Evolutionary conservation across 441 rosid species (phyloP), one percentile per base, ranked within the genome.

Genomic region (Gossypium trilobum): DNA sequence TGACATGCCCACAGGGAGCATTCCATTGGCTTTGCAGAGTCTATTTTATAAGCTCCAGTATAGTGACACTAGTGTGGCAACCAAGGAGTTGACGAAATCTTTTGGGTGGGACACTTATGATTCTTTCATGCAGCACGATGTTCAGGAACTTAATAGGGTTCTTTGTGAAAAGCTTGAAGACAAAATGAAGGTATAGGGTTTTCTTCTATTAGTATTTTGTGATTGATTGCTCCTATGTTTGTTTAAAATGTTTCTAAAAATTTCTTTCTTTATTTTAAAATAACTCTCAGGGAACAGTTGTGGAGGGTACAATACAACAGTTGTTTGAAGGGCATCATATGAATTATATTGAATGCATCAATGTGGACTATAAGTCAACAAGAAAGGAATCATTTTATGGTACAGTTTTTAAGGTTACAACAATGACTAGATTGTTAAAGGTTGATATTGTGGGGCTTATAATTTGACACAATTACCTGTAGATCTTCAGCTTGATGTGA

Each of bases 101-200:
- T 89, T 89, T 83, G 93, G 93, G 69, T 89, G 93, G 93, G 93
- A 89, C 73, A 82, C 93, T 22, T 82, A 86, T 80, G 91, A 89
- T 77, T 89, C 93, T 51, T 89, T 89, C 77, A 80, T 89, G 91
- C 93, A 89, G 81, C 93, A 89, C 78, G 93, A 89, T 83, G 91
- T 89, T 51, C 93, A 89, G 85, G 93, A 89, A 81, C 91, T 89
- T 75, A 87, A 89, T 66, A 84, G 93, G 79, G 93, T 89, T 82
- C 91, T 89, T 17, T 78, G 84, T 48, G 91, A 89, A 79, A 89
- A 89, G 75, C 91, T 89, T 70, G 93, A 89, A 78, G 93, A 89
- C 78, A 89, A 87, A 73, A 89, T 89, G 89, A 89, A 85, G 89
- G 89, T 86, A 82, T 58, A 5, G 4, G 42, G 62, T 59, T 51